phyloP scores from a whole-genome alignment of 129 eudicot genomes.

The carrot (Daucus carota) region DH1_v3.0 NC_030386.2:7728001-7728500 shows the following conservation, averaged over 20 bases:
- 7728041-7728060: constrained; percentile 58
- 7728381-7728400: constrained; percentile 94
- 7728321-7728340: constrained; percentile 98
- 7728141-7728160: too few relatives aligned
- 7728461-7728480: constrained; percentile 7
- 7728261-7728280: constrained; percentile 3
- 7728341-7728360: constrained; percentile 81
- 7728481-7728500: neutral
- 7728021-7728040: constrained; percentile 17
- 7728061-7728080: constrained; percentile 96
- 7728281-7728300: neutral
- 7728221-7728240: constrained; percentile 98
- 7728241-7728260: constrained; percentile 45
- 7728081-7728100: constrained; percentile 99
- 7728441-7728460: constrained; percentile 6
- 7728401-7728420: constrained; percentile 98
- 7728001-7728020: constrained; percentile 3
- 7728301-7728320: constrained; percentile 1
- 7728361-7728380: constrained; percentile 91
- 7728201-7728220: constrained; percentile 97
- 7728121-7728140: neutral
- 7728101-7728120: constrained; percentile 58
- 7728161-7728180: constrained; percentile 29
- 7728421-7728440: constrained; percentile 48
- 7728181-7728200: constrained; percentile 99